These are phyloP conservation scores for Sanghuangporus sanghuang DNA, from an alignment of 1,284 basidiomycete species.

Conservation along the genomic window DNA sequence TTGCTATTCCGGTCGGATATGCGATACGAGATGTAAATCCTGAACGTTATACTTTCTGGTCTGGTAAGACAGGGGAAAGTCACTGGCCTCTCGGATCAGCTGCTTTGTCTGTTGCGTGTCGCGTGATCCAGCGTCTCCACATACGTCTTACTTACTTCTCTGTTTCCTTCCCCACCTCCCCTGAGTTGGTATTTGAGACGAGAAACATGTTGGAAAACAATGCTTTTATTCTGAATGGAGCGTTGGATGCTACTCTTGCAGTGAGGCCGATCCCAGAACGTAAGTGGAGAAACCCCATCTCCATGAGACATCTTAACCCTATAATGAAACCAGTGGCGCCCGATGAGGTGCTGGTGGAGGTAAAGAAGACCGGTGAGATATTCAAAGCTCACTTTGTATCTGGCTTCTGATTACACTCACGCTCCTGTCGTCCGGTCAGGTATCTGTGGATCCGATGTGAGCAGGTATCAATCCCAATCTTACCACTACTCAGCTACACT, in stretches of 20 bases:
- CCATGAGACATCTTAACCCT: neutral
- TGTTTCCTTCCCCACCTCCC: neutral
- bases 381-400: neutral
- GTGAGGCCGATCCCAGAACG: conserved; percentile 74
- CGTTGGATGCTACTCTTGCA: conserved; percentile 71
- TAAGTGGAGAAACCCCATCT: conserved; percentile 28
- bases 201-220: conserved; percentile 63
- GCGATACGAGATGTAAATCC: too few species aligned
- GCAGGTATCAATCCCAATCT: conserved; percentile 18
- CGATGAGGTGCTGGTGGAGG: conserved; percentile 83
- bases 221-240: conserved; percentile 72
- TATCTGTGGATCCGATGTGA: conserved; percentile 86
- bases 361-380: conserved; percentile 82
- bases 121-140: neutral
- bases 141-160: neutral
- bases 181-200: neutral
- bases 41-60: too few species aligned
- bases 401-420: neutral
- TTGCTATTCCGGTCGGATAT: too few species aligned
- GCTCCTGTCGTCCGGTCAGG: conserved; percentile 39
- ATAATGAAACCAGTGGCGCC: conserved; percentile 44
- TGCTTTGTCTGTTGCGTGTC: too few species aligned
- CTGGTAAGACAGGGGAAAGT: too few species aligned
- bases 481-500: conserved; percentile 50
- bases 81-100: too few species aligned